These are phyloP conservation scores for Lachnellula cervina DNA, from an alignment of 2,329 filamentous ascomycete genomes.

Conservation along the genomic window DNA sequence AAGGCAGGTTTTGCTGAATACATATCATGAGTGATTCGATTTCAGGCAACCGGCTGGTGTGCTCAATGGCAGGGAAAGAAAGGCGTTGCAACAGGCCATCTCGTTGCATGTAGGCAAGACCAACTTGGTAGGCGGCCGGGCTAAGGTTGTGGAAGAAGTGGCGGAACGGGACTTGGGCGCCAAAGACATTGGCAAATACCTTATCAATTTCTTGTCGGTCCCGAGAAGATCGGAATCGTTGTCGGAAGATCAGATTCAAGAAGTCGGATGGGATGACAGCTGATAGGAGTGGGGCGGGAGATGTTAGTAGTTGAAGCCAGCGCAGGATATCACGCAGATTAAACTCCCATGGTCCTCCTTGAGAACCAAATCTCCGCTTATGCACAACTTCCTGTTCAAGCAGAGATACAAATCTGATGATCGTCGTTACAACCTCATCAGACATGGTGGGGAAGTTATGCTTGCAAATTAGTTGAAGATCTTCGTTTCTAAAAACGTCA, in stretches of 20 bases:
- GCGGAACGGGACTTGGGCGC: slow-evolving; percentile 38
- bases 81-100: slow-evolving; percentile 50
- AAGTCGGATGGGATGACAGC: slow-evolving; percentile 65
- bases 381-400: slow-evolving; percentile 68
- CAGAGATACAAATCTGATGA: slow-evolving; percentile 77
- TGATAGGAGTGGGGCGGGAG: slow-evolving; percentile 54
- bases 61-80: slow-evolving; percentile 46
- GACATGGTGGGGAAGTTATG: slow-evolving; percentile 67
- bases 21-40: slow-evolving; percentile 86
- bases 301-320: slow-evolving; percentile 72
- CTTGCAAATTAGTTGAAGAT: slow-evolving; percentile 75
- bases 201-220: slow-evolving; percentile 63
- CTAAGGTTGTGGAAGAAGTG: slow-evolving; percentile 70
- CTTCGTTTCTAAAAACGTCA: slow-evolving; percentile 76
- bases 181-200: slow-evolving; percentile 65
- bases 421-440: slow-evolving; percentile 52
- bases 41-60: slow-evolving; percentile 57
- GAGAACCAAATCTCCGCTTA: slow-evolving; percentile 52
- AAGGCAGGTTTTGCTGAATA: slow-evolving; percentile 79
- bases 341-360: slow-evolving; percentile 87
- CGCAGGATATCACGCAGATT: slow-evolving; percentile 86
- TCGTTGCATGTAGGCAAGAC: slow-evolving; percentile 65
- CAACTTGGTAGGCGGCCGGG: slow-evolving; percentile 66
- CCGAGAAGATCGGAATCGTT: slow-evolving; percentile 70
- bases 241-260: slow-evolving; percentile 75